A percentile compares a stretch with the other conserved stretches of the same genome.
phyloP scores from a whole-genome alignment of 345 rosid genomes.

The Gossypium sturtianum region DNA sequence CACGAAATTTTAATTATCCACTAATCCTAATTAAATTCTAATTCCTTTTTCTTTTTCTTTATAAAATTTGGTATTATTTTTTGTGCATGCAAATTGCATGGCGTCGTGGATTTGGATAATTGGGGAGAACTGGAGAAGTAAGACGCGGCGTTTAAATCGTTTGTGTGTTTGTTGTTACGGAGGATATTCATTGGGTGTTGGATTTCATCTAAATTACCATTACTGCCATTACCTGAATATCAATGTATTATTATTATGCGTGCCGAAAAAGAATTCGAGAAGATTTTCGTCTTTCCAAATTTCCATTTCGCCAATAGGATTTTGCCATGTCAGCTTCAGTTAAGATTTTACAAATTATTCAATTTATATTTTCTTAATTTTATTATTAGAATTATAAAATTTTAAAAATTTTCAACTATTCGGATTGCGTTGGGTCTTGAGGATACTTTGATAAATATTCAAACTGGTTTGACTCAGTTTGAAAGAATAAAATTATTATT shows the following conservation, averaged over 20 bases:
- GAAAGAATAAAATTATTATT: no score
- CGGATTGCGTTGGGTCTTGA: no score
- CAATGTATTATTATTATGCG: no score
- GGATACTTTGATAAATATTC: no score
- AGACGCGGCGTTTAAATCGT: slow-evolving; percentile 11
- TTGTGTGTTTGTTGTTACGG: neutral
- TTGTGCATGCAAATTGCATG: slow-evolving; percentile 1
- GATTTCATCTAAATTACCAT: neutral
- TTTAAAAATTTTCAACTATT: no score
- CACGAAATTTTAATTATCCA: neutral
- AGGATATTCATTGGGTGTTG: neutral
- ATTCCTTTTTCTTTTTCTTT: neutral
- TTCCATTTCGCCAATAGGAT: neutral
- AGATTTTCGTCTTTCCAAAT: neutral
- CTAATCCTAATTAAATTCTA: neutral
- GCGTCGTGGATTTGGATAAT: neutral
- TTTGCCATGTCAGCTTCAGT: neutral
- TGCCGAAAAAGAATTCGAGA: neutral
- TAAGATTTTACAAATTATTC: neutral
- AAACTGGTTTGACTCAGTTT: no score
- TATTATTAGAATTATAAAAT: no score
- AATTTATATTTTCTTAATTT: no score
- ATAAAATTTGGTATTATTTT: neutral
- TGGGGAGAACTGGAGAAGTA: neutral
- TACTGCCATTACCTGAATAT: neutral